A percentile compares a stretch with the other conserved stretches of the same genome.
Conservation (phyloP, 768 basidiomycete species). For the Mycena pura region DNA sequence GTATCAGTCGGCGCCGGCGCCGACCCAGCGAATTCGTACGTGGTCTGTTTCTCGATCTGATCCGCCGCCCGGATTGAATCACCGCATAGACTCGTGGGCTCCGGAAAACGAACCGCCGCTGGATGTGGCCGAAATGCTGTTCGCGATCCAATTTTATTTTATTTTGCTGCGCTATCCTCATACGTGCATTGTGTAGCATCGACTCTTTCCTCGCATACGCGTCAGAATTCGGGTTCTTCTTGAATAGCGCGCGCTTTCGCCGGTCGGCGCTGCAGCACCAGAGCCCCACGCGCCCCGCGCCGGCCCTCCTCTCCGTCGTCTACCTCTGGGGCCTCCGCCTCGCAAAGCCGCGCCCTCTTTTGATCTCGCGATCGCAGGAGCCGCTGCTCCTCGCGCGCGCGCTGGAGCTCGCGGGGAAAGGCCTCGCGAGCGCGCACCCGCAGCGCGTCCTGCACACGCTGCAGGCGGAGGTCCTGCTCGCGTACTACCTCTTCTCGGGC, state of each 20-base stretch:
- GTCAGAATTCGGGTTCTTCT: slow-evolving; percentile 62
- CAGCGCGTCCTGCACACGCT: slow-evolving; percentile 51
- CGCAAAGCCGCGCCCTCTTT: slow-evolving; percentile 29
- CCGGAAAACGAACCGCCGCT: slow-evolving; percentile 1
- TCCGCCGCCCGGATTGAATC: neutral
- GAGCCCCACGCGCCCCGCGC: slow-evolving; percentile 43
- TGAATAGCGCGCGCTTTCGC: slow-evolving; percentile 56
- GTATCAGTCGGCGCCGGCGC: neutral
- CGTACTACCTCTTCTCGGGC: slow-evolving; percentile 59
- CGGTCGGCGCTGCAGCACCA: slow-evolving; percentile 40
- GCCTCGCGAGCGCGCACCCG: slow-evolving; percentile 48
- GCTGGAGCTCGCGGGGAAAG: slow-evolving; percentile 44
- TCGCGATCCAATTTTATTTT: slow-evolving; percentile 12
- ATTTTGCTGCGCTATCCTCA: neutral
- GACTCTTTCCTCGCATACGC: slow-evolving; percentile 53
- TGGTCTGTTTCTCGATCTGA: neutral
- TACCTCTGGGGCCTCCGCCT: slow-evolving; percentile 47
- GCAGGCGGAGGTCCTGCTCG: slow-evolving; percentile 62
- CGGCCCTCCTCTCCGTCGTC: slow-evolving; percentile 45
- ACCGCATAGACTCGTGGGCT: neutral
- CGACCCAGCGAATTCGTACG: neutral
- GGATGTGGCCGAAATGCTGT: slow-evolving; percentile 34
- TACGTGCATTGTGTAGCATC: slow-evolving; percentile 34
- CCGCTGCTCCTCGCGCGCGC: slow-evolving; percentile 49
- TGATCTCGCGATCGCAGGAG: slow-evolving; percentile 38